phyloP scores from a whole-genome alignment of 108 stramenopile species.

The Pseudonitzschia delicatissima region DNA sequence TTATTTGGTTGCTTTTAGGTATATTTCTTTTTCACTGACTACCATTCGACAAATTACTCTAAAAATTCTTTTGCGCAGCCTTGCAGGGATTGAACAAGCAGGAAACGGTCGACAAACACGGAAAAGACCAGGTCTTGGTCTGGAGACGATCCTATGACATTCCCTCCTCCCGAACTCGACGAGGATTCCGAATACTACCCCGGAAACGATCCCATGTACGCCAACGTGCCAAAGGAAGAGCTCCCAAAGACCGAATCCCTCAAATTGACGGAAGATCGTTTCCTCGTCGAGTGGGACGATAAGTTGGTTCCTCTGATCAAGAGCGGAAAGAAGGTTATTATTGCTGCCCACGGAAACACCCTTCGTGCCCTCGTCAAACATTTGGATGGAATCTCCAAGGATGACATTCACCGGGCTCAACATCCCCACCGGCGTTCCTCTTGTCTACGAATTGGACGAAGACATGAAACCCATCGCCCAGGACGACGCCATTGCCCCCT shows the following conservation, averaged over 20 bases:
- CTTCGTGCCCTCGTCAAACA: conserved; percentile 98
- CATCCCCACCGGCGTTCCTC: conserved; percentile 96
- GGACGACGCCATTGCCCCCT: conserved; percentile 82
- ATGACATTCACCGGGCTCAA: conserved; percentile 93
- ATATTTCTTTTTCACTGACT: not conserved
- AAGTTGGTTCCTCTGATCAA: conserved; percentile 81
- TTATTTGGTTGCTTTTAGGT: not conserved
- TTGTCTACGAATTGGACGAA: conserved; percentile 93
- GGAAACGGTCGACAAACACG: conserved; percentile 94
- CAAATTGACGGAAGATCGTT: conserved; percentile 90
- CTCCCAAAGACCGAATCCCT: conserved; percentile 87
- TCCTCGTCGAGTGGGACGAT: conserved; percentile 91
- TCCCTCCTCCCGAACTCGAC: conserved; percentile 89
- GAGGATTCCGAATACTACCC: conserved; percentile 75
- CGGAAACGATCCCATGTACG: conserved; percentile 88
- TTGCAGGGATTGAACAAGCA: conserved; percentile 97
- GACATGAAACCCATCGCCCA: conserved; percentile 88
- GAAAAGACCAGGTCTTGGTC: conserved; percentile 92
- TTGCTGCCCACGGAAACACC: conserved; percentile 99
- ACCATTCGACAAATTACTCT: not conserved
- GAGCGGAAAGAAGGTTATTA: conserved; percentile 87
- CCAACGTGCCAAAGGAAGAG: conserved; percentile 58
- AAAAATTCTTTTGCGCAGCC: conserved; percentile 22
- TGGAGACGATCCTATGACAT: conserved; percentile 96
- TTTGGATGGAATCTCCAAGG: conserved; percentile 93